Evolutionary conservation across 2,329 filamentous ascomycete genomes (phyloP), one percentile per base, ranked within the genome.

Genomic region (Magnaporthales sp.): DNA sequence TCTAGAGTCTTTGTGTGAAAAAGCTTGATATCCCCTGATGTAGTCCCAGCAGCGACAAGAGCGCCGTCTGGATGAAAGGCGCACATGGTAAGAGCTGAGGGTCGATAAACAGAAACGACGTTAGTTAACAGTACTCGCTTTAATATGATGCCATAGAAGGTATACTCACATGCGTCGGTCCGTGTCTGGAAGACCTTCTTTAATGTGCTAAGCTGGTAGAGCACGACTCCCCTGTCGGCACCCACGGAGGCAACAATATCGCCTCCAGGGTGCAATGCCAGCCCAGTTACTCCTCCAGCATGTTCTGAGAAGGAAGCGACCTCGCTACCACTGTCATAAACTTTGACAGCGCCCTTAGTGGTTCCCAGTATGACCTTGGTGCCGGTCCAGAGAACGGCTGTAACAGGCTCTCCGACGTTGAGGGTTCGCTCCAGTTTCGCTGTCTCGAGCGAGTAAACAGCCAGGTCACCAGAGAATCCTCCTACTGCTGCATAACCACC

Each of bases 41-140:
- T 80, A n/a, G 90, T 91, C 69, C 94, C 95, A 2, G 90, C 91
- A 54, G 92, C 94, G 72, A 98, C 87, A 6, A 99, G 84, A 75
- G 97, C 92, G n/a, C 95, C 95, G 74, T 99, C 95, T 7, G 96
- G 95, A 76, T 99, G 95, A 84, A 99, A 98, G 38, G 90, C 86
- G 70, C 89, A 91, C 64, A 89, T 86, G 1, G 90, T 91, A 62
- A 96, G 81, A 68, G 89, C 91, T 91, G 74, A 11, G 62, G 15
- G 22, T 46, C 22, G 67, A 54, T 2, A 10, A 24, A 51, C 69
- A 1, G 19, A 31, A 24, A 31, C 31, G 6, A n/a, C 10, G 5
- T 63, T 32, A 64, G 63, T 32, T 26, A n/a, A 1, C 38, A 7
- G 38, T 5, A 19, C 38, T n/a, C n/a, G 38, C 38, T 46, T 46